These are phyloP conservation scores for Lecanicillium sp. DNA, from an alignment of 2,329 filamentous ascomycete genomes.

Conservation along the genomic window DNA sequence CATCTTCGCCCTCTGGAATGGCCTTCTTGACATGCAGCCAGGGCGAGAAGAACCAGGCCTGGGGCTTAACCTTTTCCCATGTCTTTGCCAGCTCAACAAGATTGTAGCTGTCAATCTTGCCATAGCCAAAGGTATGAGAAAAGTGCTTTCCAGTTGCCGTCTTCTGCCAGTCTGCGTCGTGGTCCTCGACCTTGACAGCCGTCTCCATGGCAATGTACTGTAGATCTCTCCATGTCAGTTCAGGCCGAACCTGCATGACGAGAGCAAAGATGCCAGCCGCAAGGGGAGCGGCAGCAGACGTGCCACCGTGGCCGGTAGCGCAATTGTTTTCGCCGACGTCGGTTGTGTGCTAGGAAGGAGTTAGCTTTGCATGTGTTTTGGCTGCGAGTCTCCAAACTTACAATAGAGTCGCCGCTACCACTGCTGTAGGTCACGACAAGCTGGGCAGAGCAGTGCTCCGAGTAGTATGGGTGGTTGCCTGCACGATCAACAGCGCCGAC, in stretches of 20 bases:
- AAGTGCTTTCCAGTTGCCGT: conserved; percentile 78
- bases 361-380: neutral
- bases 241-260: conserved; percentile 74
- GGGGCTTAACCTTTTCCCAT: conserved; percentile 86
- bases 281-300: conserved; percentile 88
- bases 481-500: conserved; percentile 87
- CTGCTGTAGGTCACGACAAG: conserved; percentile 96
- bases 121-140: conserved; percentile 92
- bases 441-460: conserved; percentile 90
- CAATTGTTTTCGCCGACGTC: conserved; percentile 82
- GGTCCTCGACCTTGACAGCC: conserved; percentile 70
- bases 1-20: conserved; percentile 79
- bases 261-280: conserved; percentile 89
- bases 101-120: conserved; percentile 83
- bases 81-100: conserved; percentile 80
- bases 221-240: conserved; percentile 87
- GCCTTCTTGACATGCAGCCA: conserved; percentile 84
- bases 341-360: conserved; percentile 63
- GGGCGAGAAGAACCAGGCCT: conserved; percentile 89
- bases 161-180: conserved; percentile 66
- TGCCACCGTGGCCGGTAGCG: conserved; percentile 79
- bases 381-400: conserved; percentile 26
- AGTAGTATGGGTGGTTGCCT: conserved; percentile 90
- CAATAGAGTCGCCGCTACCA: conserved; percentile 77
- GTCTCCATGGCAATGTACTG: conserved; percentile 86